These are phyloP conservation scores for Erucastrum elatum DNA, from an alignment of 345 rosid genomes.

Conservation along the genomic window DNA sequence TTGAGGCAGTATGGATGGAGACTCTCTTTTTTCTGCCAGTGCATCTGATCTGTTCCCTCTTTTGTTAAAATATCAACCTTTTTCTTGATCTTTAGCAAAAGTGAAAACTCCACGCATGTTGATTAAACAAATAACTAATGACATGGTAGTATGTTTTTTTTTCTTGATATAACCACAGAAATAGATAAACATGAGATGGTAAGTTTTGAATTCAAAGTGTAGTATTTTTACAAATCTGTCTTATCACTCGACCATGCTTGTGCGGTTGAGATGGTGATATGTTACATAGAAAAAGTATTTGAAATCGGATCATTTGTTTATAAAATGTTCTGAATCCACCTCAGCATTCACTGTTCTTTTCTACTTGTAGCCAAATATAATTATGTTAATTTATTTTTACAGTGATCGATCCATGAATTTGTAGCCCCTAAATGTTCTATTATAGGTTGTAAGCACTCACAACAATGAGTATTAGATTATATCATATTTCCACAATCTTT, in stretches of 20 bases:
- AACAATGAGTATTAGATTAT: neutral
- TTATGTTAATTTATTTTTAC: neutral
- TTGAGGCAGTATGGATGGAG: conserved; percentile 34
- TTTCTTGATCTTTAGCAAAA: conserved; percentile 7
- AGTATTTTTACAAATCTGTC: no score
- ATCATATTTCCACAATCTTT: neutral
- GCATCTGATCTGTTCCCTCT: conserved; percentile 37
- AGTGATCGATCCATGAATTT: neutral
- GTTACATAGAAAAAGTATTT: neutral
- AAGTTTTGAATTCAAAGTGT: no score
- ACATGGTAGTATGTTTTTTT: neutral
- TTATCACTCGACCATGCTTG: no score
- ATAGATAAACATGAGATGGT: no score
- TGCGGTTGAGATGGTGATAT: no score
- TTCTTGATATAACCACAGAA: no score
- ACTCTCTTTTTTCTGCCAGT: conserved; percentile 34
- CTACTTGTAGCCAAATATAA: neutral
- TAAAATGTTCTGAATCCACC: neutral
- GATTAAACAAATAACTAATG: neutral
- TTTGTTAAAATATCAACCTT: neutral
- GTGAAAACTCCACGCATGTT: neutral
- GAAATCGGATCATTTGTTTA: neutral
- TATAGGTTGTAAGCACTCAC: neutral
- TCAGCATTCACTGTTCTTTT: neutral
- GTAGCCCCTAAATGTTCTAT: neutral